phyloP scores from a whole-genome alignment of 306 rosid genomes.

The Rosa persica region DNA sequence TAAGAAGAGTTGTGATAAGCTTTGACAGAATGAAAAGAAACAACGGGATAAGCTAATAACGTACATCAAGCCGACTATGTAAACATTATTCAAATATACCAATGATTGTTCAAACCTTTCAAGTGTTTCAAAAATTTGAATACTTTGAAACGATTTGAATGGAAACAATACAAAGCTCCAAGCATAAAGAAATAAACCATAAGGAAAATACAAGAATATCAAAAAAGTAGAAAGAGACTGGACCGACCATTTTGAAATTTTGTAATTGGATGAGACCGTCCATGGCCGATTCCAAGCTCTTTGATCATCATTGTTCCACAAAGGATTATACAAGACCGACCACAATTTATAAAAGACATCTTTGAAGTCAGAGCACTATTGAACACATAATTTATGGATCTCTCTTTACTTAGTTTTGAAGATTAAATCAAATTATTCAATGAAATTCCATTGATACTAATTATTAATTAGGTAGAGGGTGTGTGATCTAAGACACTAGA shows the following conservation, averaged over 20 bases:
- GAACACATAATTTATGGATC: neutral
- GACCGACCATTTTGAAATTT: neutral
- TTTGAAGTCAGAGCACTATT: neutral
- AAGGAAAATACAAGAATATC: neutral
- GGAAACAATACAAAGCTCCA: neutral
- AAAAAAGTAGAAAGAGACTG: neutral
- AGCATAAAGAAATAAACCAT: neutral
- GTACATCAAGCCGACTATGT: too few species aligned
- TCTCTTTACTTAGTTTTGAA: neutral
- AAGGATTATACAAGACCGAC: neutral
- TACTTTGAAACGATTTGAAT: neutral
- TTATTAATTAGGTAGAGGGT: neutral
- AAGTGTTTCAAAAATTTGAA: neutral
- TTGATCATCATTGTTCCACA: neutral
- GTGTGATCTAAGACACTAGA: neutral
- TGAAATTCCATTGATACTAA: neutral
- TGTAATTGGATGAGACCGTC: neutral
- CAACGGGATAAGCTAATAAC: too few species aligned
- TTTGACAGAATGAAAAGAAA: too few species aligned
- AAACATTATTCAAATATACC: too few species aligned
- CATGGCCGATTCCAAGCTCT: constrained; percentile 6
- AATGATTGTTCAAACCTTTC: neutral
- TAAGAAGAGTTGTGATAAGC: too few species aligned
- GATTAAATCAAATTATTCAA: neutral
- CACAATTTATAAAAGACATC: neutral